Evolutionary conservation across 2,329 filamentous ascomycete genomes (phyloP), one percentile per base, ranked within the genome.

Genomic region (Fusarium stilboides): DNA sequence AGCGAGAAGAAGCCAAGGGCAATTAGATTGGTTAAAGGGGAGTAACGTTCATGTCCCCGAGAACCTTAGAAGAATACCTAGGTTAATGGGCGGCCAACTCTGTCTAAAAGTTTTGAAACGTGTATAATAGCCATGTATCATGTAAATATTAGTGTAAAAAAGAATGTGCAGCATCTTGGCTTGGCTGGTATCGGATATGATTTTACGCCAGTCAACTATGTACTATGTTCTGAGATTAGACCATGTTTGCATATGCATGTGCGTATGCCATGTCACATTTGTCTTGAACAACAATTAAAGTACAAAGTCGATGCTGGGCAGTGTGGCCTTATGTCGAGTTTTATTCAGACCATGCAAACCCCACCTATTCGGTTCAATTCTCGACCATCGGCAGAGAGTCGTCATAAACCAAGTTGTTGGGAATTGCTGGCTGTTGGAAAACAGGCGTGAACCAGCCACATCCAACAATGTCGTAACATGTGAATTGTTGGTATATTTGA

Each of bases 1-100:
- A 78, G 49, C 80, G 84, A 62, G 86, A 89, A 68, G 87, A 88
- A 72, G 77, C 73, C 55, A 80, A 78, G 57, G 44, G 77, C 75
- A 14, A 81, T 65, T 80, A 22, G 72, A 74, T 28, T 52, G 26
- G 24, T 44, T 55, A 26, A 31, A 31, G 9, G 46, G 17, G 28
- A 36, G 34, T n/a, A 39, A 28, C 22, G n/a, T 31, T 20, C n/a
- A 15, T 44, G 28, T 31, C 28, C 28, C 17, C 14, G 6, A 15
- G 15, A 26, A 55, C 34, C 19, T 14, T 31, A 9, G 4, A 19
- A 26, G 39, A 17, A 20, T 5, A n/a, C n/a, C n/a, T 31, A 9
- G 28, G n/a, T 36, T 10, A 55, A 19, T 26, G 10, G 33, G 22
- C n/a, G 20, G 20, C 37, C 24, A 22, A 26, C 17, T 17, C 22